Percentiles rank a stretch among this genome's conserved stretches.
These are phyloP conservation scores for Ceratocystis colombiana DNA, from an alignment of 2,329 filamentous ascomycete species.

Conservation along the genomic window DNA sequence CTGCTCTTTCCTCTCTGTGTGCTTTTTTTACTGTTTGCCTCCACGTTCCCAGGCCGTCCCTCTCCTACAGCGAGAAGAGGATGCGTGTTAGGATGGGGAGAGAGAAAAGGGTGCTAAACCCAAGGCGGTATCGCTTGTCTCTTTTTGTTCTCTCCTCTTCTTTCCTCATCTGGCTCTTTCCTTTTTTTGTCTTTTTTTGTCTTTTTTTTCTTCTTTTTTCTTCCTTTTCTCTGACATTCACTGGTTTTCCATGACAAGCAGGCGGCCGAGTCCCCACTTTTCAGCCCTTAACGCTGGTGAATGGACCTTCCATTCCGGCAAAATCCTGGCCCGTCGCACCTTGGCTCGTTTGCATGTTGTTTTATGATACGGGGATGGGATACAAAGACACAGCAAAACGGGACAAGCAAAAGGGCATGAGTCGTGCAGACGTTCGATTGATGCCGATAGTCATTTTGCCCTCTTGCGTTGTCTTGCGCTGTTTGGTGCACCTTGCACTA, in stretches of 20 bases:
- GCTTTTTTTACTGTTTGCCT: background rate
- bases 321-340: background rate
- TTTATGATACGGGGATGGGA: background rate
- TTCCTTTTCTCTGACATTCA: background rate
- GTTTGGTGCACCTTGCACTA: background rate
- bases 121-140: background rate
- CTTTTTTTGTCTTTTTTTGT: background rate
- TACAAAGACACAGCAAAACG: background rate
- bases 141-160: background rate
- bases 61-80: background rate
- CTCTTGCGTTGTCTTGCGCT: background rate
- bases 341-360: background rate
- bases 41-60: background rate
- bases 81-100: background rate
- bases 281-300: background rate
- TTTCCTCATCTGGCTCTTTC: background rate
- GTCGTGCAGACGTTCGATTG: background rate
- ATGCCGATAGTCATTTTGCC: background rate
- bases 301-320: background rate
- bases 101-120: constrained; percentile 4
- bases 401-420: too few relatives aligned
- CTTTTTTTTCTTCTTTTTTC: background rate
- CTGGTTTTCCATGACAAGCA: background rate
- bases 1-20: background rate
- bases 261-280: background rate